phyloP scores from a whole-genome alignment of 768 basidiomycete species.

The Cubamyces sp. region DNA sequence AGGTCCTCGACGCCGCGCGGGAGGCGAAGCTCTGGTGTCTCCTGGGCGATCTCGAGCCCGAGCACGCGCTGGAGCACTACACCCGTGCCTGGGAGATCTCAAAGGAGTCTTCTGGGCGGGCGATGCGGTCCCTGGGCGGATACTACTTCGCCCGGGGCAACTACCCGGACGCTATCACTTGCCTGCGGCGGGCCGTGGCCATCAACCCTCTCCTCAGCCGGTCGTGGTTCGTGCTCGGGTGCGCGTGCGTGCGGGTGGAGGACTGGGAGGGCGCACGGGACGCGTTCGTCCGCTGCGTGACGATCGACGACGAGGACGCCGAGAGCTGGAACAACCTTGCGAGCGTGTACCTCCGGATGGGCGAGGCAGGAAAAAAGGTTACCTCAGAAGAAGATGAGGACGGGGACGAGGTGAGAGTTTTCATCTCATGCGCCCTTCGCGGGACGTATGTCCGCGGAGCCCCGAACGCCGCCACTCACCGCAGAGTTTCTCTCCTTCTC shows the following conservation, averaged over 20 bases:
- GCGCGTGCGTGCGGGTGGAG: conserved; percentile 81
- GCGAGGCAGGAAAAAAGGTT: conserved; percentile 42
- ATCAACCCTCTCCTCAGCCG: conserved; percentile 90
- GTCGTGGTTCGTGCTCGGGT: conserved; percentile 97
- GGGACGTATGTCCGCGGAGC: conserved; percentile 6
- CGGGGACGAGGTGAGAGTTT: conserved; percentile 23
- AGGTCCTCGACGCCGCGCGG: conserved; percentile 61
- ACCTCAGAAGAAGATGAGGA: conserved; percentile 36
- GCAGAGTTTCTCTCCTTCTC: neutral
- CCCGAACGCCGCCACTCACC: conserved; percentile 16
- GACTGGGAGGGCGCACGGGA: conserved; percentile 83
- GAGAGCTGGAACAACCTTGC: conserved; percentile 99
- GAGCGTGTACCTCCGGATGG: conserved; percentile 88
- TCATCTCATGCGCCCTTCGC: conserved; percentile 1
- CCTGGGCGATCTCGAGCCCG: conserved; percentile 87
- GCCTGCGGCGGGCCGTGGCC: conserved; percentile 71
- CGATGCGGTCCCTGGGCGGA: conserved; percentile 91
- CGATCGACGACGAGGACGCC: conserved; percentile 93
- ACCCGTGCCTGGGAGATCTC: conserved; percentile 85
- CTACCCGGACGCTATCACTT: conserved; percentile 64
- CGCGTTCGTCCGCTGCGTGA: conserved; percentile 84
- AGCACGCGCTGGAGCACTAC: conserved; percentile 74
- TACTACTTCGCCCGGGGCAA: conserved; percentile 73
- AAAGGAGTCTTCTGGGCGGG: conserved; percentile 77
- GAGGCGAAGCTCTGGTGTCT: conserved; percentile 96